Evolutionary conservation across 176 grass and related monocot genomes (phyloP).

Genomic region (Pontederia crassipes): DNA sequence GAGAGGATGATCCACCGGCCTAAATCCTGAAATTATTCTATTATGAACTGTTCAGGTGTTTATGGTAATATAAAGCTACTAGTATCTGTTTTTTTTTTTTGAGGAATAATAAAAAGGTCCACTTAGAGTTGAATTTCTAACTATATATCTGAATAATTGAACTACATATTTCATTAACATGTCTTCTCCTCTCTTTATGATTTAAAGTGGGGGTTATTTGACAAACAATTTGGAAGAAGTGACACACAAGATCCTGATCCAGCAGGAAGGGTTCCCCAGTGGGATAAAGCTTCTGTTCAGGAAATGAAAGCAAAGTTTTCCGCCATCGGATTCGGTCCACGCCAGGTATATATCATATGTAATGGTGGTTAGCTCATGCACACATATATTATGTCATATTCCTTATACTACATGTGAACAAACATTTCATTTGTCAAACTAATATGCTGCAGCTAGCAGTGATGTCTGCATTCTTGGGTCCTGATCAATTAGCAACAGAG

Average conservation of each 20-base stretch:
- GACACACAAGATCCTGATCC: slow-evolving; percentile 65
- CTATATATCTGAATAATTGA: not conserved
- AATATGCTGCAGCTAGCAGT: slow-evolving; percentile 55
- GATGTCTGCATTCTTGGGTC: slow-evolving; percentile 89
- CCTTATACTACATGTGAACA: not conserved
- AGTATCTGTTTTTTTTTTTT: too few relatives aligned
- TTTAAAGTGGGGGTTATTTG: slow-evolving; percentile 85
- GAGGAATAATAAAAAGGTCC: not conserved
- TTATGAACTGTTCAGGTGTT: too few relatives aligned
- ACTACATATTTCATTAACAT: not conserved
- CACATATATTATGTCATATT: not conserved
- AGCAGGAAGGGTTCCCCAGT: slow-evolving; percentile 79
- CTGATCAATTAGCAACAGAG: slow-evolving; percentile 72
- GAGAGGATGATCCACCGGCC: too few relatives aligned
- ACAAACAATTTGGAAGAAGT: slow-evolving; percentile 61
- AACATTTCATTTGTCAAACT: not conserved
- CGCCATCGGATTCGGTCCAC: slow-evolving; percentile 73
- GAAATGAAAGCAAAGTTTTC: slow-evolving; percentile 87
- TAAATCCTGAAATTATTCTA: too few relatives aligned
- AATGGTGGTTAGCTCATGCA: too few relatives aligned
- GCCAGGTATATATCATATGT: slow-evolving; percentile 37
- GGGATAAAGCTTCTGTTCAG: slow-evolving; percentile 76
- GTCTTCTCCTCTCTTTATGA: not conserved
- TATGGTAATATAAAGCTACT: too few relatives aligned
- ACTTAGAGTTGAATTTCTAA: not conserved